phyloP scores from a whole-genome alignment of 768 basidiomycete species.

The Termitomyces sp. region DNA sequence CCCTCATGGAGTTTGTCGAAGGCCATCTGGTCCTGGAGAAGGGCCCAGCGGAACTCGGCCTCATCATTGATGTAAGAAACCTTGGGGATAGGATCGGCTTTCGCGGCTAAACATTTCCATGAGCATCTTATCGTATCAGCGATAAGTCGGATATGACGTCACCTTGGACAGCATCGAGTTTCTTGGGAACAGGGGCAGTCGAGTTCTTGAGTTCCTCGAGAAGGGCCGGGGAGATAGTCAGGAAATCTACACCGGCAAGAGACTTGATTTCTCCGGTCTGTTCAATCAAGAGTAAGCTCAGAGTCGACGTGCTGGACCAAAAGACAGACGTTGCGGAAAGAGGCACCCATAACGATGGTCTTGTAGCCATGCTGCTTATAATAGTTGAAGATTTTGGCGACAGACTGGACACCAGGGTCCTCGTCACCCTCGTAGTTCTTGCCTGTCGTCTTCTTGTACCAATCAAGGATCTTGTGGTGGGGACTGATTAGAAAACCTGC shows the following conservation, averaged over 20 bases:
- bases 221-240: conserved; percentile 88
- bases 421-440: conserved; percentile 61
- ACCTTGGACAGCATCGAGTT: conserved; percentile 65
- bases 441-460: conserved; percentile 93
- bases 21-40: conserved; percentile 35
- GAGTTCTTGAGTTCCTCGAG: conserved; percentile 92
- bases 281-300: neutral
- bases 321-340: conserved; percentile 88
- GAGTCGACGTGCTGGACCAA: neutral
- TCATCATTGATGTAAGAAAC: conserved; percentile 88
- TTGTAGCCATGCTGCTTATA: conserved; percentile 99
- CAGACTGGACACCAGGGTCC: conserved; percentile 94
- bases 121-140: conserved; percentile 1
- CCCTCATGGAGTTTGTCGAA: too few species aligned
- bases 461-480: conserved; percentile 81
- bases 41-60: conserved; percentile 91
- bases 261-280: conserved; percentile 90
- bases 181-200: conserved; percentile 72
- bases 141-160: conserved; percentile 19
- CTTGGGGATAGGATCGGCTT: conserved; percentile 64
- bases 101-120: conserved; percentile 31
- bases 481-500: conserved; percentile 6
- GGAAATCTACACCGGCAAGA: conserved; percentile 94
- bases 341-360: conserved; percentile 99
- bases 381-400: conserved; percentile 97